A percentile compares a stretch with the other conserved stretches of the same genome.
Evolutionary conservation across 1,284 basidiomycete genomes (phyloP).

Genomic region (Takashimella koratensis): DNA sequence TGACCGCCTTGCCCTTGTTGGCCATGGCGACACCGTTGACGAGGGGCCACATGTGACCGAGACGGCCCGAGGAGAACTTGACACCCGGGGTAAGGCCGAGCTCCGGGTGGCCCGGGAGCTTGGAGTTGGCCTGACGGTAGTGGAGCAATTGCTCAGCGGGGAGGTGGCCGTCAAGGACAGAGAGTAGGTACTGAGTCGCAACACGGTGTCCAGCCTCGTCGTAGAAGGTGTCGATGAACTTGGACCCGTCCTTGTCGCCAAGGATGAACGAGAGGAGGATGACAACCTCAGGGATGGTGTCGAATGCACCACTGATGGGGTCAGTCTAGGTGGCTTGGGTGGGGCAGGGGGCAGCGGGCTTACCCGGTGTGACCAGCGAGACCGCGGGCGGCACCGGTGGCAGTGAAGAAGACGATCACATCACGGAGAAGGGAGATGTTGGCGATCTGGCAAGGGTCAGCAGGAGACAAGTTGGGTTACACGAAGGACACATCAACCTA

Average conservation of each 20-base stretch:
- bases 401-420: no score
- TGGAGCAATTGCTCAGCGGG: conserved; percentile 70
- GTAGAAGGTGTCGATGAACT: conserved; percentile 41
- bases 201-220: conserved; percentile 70
- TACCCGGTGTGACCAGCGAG: conserved; percentile 69
- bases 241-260: conserved; percentile 20
- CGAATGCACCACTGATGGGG: conserved; percentile 67
- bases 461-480: background rate
- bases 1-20: conserved; percentile 68
- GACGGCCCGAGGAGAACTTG: conserved; percentile 79
- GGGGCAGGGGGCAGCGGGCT: conserved; percentile 3
- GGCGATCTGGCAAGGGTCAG: conserved; percentile 62
- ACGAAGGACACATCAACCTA: conserved; percentile 2
- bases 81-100: conserved; percentile 77
- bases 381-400: no score
- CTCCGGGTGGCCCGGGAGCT: conserved; percentile 80
- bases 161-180: conserved; percentile 67
- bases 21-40: conserved; percentile 78
- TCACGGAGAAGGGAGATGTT: no score
- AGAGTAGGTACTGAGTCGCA: conserved; percentile 75
- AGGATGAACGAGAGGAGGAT: conserved; percentile 24
- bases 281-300: conserved; percentile 57
- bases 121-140: conserved; percentile 76
- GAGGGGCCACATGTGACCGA: conserved; percentile 76
- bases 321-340: background rate